These are phyloP conservation scores for Bassia scoparia DNA, from an alignment of 148 eudicot species.

Conservation along the genomic window DNA sequence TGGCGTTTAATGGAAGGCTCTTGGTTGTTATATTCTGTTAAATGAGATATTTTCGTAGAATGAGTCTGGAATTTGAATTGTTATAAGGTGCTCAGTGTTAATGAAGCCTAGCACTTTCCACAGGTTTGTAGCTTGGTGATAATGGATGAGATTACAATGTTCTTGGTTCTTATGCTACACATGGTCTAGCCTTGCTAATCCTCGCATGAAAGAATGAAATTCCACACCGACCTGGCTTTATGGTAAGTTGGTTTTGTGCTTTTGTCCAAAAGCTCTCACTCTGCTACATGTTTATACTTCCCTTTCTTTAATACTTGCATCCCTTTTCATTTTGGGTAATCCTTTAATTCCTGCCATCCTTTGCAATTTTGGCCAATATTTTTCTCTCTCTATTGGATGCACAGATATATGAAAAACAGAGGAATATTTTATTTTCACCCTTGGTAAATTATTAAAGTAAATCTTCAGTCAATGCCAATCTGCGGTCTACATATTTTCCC, in stretches of 20 bases:
- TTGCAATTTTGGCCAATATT: neutral
- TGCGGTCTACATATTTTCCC: neutral
- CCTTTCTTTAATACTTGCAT: too few relatives aligned
- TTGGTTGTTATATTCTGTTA: slow-evolving; percentile 11
- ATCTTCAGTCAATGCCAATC: neutral
- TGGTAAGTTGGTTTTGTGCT: slow-evolving; percentile 34
- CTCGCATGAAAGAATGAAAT: slow-evolving; percentile 21
- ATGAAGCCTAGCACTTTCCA: slow-evolving; percentile 10
- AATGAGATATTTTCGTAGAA: slow-evolving; percentile 7
- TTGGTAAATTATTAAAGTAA: too few relatives aligned
- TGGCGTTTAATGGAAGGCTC: slow-evolving; percentile 23
- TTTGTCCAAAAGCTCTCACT: slow-evolving; percentile 6
- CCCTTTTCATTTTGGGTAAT: too few relatives aligned
- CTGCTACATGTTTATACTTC: neutral
- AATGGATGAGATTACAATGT: slow-evolving; percentile 24
- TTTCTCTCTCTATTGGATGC: too few relatives aligned
- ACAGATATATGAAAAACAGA: too few relatives aligned
- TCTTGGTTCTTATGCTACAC: slow-evolving; percentile 16
- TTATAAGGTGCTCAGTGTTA: slow-evolving; percentile 13
- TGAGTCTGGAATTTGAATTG: slow-evolving; percentile 20
- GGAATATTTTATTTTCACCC: too few relatives aligned
- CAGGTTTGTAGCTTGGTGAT: slow-evolving; percentile 23
- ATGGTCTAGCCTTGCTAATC: slow-evolving; percentile 25
- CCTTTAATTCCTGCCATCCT: neutral
- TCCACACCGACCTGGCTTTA: slow-evolving; percentile 13